Conservation (phyloP, 2,329 filamentous ascomycete species). For the Ophiostoma triangulosporum region DNA sequence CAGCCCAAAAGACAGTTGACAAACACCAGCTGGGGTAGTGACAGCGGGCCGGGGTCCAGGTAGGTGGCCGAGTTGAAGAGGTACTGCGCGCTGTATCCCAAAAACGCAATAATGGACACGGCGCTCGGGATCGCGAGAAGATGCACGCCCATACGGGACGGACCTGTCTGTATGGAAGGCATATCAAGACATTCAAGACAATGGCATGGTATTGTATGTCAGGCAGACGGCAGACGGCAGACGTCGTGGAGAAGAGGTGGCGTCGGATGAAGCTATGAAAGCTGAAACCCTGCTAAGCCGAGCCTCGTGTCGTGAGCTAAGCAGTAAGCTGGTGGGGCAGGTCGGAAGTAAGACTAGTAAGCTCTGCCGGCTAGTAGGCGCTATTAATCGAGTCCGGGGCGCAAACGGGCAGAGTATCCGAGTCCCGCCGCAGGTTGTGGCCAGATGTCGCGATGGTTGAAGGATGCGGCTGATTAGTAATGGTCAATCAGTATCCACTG, state of each 20-base stretch:
- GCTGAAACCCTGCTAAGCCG: too few species aligned
- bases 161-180: constrained; percentile 19
- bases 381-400: too few species aligned
- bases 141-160: constrained; percentile 32
- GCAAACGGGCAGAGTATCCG: too few species aligned
- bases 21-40: constrained; percentile 38
- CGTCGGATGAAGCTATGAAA: too few species aligned
- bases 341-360: too few species aligned
- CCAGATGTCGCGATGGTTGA: too few species aligned
- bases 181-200: constrained; percentile 10
- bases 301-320: too few species aligned
- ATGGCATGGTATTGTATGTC: neutral
- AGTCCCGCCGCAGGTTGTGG: too few species aligned
- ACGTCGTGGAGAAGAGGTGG: neutral
- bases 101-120: constrained; percentile 50
- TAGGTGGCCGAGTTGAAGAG: constrained; percentile 48
- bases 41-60: constrained; percentile 47
- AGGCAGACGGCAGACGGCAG: neutral
- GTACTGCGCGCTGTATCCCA: constrained; percentile 59
- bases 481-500: too few species aligned
- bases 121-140: constrained; percentile 56
- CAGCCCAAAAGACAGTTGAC: constrained; percentile 54
- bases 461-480: too few species aligned
- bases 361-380: too few species aligned
- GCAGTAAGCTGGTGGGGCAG: too few species aligned